Evolutionary conservation across 176 grass and related monocot species (phyloP).

Genomic region (Phragmites australis): DNA sequence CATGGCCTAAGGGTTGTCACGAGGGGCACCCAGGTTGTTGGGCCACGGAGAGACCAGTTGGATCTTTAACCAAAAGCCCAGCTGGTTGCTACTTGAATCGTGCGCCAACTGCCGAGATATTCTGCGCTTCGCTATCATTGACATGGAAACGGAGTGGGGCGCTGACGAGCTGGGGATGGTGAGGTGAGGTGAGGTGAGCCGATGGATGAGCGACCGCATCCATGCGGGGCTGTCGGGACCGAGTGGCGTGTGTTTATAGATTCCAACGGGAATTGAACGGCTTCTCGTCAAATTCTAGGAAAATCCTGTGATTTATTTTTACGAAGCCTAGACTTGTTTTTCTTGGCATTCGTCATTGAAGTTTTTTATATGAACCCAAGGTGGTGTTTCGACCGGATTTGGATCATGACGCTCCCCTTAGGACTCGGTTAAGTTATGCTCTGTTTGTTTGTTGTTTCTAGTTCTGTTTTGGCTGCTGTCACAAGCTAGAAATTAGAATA

Average conservation of each 20-base stretch:
- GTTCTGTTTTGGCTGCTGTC: no score
- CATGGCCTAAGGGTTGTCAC: conserved; percentile 30
- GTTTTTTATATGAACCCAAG: no score
- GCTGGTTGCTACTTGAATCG: conserved; percentile 13
- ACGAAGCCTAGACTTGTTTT: no score
- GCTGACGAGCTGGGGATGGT: conserved; percentile 3
- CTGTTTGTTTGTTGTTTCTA: no score
- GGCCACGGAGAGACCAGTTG: conserved; percentile 52
- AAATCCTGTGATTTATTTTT: neutral
- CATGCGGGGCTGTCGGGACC: conserved; percentile 25
- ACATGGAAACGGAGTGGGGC: no score
- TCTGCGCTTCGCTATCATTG: conserved; percentile 46
- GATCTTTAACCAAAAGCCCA: conserved; percentile 40
- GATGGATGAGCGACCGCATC: neutral
- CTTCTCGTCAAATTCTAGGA: neutral
- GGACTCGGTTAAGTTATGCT: no score
- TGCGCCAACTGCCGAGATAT: conserved; percentile 41
- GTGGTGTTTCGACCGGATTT: no score
- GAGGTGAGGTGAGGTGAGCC: neutral
- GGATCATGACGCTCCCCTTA: no score
- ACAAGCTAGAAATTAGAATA: no score
- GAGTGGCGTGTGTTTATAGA: no score
- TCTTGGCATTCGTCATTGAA: no score
- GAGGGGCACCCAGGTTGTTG: conserved; percentile 53
- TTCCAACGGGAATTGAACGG: neutral